phyloP scores from a whole-genome alignment of 257 asterid species.

The Solanum arcanum region DNA sequence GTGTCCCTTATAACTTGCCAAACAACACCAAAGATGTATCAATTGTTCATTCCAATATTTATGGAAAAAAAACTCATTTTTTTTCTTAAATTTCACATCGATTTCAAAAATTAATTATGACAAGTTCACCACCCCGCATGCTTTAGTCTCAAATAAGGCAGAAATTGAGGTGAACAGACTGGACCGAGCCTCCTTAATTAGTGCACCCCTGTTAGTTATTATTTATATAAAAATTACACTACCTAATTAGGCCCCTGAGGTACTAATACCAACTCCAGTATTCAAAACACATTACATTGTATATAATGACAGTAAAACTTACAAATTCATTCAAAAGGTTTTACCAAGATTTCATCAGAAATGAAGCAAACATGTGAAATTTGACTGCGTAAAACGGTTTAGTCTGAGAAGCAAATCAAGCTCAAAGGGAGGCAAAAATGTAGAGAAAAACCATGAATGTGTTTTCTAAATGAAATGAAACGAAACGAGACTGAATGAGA shows the following conservation, averaged over 20 bases:
- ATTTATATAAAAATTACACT: no score
- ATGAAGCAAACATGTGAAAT: background rate
- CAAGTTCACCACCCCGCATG: background rate
- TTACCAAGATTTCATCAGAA: background rate
- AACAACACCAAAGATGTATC: background rate
- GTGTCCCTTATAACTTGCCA: background rate
- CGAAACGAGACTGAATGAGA: background rate
- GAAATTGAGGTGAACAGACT: background rate
- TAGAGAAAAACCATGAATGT: background rate
- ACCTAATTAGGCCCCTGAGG: background rate
- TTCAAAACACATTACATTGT: background rate
- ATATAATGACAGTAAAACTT: background rate
- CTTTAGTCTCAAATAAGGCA: background rate
- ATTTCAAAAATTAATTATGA: background rate
- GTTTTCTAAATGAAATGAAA: background rate
- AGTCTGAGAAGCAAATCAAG: background rate
- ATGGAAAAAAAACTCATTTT: background rate
- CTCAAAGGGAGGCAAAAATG: background rate
- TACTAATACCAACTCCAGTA: background rate
- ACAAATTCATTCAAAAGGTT: background rate
- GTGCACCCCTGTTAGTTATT: background rate
- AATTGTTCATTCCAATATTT: background rate
- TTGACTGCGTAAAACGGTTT: background rate
- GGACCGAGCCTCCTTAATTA: background rate
- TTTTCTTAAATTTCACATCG: background rate